A percentile compares a stretch with the other conserved stretches of the same genome.
phyloP scores from a whole-genome alignment of 2,329 filamentous ascomycete genomes.

The Colletotrichum endophyticum region DNA sequence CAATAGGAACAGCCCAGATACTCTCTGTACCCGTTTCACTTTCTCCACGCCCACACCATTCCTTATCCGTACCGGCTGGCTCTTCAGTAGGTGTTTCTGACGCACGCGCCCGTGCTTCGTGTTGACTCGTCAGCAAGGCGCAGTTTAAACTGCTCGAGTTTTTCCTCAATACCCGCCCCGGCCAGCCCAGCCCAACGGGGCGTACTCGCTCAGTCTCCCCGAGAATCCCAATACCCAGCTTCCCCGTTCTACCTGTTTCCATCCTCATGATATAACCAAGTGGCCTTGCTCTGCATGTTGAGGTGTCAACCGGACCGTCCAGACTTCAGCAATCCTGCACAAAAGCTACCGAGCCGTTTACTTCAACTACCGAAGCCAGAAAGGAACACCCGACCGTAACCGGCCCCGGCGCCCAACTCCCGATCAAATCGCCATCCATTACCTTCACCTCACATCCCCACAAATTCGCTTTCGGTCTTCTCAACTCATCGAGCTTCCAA shows the following conservation, averaged over 20 bases:
- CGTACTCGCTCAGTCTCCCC: not conserved
- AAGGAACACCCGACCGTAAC: not conserved
- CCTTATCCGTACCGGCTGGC: not conserved
- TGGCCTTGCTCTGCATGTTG: not conserved
- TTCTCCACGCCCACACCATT: not conserved
- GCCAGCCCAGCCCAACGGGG: not conserved
- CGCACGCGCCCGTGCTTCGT: not conserved
- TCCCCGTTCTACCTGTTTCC: not conserved
- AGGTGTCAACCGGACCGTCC: not conserved
- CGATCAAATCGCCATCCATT: not conserved
- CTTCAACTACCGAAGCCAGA: not conserved
- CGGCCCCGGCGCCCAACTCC: not conserved
- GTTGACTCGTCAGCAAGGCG: slow-evolving; percentile 16
- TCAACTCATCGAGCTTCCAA: not conserved
- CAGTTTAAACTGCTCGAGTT: not conserved
- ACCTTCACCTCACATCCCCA: not conserved
- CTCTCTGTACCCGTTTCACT: slow-evolving; percentile 1
- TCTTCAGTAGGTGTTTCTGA: not conserved
- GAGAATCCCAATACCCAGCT: not conserved
- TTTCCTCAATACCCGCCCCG: not conserved
- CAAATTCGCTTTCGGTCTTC: slow-evolving; percentile 18
- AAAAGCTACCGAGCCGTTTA: not conserved
- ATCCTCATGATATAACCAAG: not conserved
- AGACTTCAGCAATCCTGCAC: not conserved
- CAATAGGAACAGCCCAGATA: not conserved